These are phyloP conservation scores for Xylaria curta DNA, from an alignment of 495 filamentous ascomycete genomes.

Conservation along the genomic window DNA sequence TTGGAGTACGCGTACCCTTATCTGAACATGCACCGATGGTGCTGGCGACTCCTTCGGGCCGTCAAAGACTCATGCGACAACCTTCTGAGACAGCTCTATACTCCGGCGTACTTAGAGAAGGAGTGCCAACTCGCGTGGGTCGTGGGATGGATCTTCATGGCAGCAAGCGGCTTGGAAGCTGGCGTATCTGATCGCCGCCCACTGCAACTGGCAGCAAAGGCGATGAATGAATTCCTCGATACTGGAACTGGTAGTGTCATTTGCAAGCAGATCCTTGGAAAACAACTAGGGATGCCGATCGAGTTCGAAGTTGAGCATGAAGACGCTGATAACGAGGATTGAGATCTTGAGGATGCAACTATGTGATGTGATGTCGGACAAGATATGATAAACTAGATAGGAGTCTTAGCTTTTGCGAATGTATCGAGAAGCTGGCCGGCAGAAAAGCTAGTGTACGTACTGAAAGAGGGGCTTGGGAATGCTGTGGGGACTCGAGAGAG, in stretches of 20 bases:
- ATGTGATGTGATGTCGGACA: not conserved
- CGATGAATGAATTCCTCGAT: conserved; percentile 12
- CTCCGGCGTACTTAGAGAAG: conserved; percentile 43
- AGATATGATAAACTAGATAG: too few relatives aligned
- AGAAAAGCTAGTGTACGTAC: not conserved
- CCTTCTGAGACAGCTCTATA: conserved; percentile 38
- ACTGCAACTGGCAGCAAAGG: conserved; percentile 18
- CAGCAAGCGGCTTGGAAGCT: conserved; percentile 26
- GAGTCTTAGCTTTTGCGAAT: not conserved
- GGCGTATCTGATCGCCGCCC: conserved; percentile 18
- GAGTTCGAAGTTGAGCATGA: conserved; percentile 6
- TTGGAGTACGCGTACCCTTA: conserved; percentile 46
- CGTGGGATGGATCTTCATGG: conserved; percentile 50
- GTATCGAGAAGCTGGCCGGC: not conserved
- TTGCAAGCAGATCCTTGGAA: not conserved
- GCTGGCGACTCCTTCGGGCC: conserved; percentile 44
- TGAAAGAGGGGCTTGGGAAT: not conserved
- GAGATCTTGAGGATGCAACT: conserved; percentile 6
- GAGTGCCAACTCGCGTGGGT: conserved; percentile 48
- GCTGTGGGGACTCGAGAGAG: not conserved
- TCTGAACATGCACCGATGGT: conserved; percentile 44
- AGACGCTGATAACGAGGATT: not conserved
- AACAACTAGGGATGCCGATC: conserved; percentile 15
- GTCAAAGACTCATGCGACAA: conserved; percentile 40
- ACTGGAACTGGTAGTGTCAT: not conserved